phyloP scores from a whole-genome alignment of 1,284 basidiomycete species.

The Caloboletus firmus region DNA sequence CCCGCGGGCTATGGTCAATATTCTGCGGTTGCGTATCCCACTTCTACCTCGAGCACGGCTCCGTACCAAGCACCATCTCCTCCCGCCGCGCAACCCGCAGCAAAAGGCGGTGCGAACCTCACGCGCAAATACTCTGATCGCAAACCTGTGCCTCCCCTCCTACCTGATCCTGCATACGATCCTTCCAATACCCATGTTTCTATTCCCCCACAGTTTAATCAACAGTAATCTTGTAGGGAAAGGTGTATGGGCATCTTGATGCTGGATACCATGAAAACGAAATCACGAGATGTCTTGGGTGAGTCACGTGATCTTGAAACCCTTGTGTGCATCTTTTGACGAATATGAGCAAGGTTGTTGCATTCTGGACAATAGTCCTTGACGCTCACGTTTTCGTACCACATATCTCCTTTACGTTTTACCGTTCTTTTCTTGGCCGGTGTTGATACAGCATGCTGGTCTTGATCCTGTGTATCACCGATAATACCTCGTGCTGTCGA shows the following conservation, averaged over 20 bases:
- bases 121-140: conserved; percentile 36
- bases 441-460: conserved; percentile 5
- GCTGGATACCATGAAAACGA: not conserved
- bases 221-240: not conserved
- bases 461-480: not conserved
- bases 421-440: not conserved
- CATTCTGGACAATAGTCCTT: conserved; percentile 5
- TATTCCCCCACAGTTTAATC: conserved; percentile 21
- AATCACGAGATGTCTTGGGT: conserved; percentile 11
- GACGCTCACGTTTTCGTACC: not conserved
- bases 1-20: conserved; percentile 23
- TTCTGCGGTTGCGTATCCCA: conserved; percentile 6
- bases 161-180: conserved; percentile 24
- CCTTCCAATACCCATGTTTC: conserved; percentile 24
- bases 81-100: conserved; percentile 8
- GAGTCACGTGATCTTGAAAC: not conserved
- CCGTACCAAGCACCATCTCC: conserved; percentile 18
- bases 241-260: not conserved
- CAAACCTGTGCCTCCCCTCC: conserved; percentile 35
- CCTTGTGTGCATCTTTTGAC: not conserved
- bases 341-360: not conserved
- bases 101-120: conserved; percentile 31
- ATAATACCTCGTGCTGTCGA: conserved; percentile 19
- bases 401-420: conserved; percentile 8
- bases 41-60: conserved; percentile 1